Conservation (phyloP, 345 rosid species). For the Euclidium syriacum region DNA sequence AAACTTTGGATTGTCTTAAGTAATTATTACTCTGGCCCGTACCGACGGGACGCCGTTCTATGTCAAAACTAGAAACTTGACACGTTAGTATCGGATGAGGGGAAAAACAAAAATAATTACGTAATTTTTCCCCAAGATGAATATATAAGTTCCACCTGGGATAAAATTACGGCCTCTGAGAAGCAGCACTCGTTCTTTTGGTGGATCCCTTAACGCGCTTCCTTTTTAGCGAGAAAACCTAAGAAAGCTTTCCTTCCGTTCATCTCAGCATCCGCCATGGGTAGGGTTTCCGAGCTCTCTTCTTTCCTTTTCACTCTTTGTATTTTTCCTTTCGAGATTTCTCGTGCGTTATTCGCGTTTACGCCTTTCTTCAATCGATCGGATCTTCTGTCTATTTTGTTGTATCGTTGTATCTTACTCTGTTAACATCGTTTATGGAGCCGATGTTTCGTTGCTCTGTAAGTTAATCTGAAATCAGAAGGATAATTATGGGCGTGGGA, state of each 20-base stretch:
- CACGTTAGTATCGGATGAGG: not conserved
- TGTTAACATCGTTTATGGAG: not conserved
- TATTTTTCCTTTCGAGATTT: not conserved
- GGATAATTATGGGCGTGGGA: not conserved
- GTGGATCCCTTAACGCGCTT: constrained; percentile 16
- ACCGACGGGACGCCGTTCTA: not conserved
- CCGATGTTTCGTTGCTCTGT: not conserved
- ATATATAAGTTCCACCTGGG: constrained; percentile 15
- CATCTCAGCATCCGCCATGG: constrained; percentile 12
- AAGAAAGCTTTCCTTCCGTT: not conserved
- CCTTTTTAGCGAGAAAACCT: constrained; percentile 1
- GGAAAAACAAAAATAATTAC: not conserved
- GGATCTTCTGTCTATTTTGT: not conserved
- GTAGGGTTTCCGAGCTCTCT: constrained; percentile 19
- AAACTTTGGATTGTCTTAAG: not conserved
- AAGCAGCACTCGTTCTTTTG: constrained; percentile 7
- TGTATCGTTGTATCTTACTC: not conserved
- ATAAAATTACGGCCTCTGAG: not conserved
- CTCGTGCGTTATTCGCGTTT: not conserved
- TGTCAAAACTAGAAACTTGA: not conserved
- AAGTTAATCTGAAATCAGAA: not conserved
- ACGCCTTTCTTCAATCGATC: not conserved
- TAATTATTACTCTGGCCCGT: not conserved
- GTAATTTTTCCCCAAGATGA: not conserved
- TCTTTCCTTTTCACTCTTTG: not conserved